Evolutionary conservation across 139 green algal species (phyloP).

Genomic region (Pseudopediastrum boryanum): DNA sequence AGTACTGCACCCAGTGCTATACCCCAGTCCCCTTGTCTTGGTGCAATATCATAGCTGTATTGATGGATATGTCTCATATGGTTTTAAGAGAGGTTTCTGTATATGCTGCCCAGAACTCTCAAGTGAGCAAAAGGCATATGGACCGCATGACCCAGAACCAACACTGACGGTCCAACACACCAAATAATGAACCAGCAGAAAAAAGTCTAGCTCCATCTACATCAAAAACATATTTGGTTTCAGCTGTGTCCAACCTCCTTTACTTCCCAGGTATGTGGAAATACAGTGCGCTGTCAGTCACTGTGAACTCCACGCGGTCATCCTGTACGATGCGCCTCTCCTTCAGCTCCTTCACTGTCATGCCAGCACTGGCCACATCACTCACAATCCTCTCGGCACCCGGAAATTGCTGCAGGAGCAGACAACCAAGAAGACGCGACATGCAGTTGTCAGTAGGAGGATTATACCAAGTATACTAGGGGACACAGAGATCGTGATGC

Average conservation of each 20-base stretch:
- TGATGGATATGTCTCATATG: no score
- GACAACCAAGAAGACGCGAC: neutral
- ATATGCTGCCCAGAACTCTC: neutral
- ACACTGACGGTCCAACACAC: neutral
- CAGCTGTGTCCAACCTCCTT: no score
- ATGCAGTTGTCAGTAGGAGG: neutral
- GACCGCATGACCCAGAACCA: neutral
- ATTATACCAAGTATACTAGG: neutral
- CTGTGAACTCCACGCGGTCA: slow-evolving; percentile 38
- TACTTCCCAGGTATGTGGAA: slow-evolving; percentile 7
- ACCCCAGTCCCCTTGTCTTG: no score
- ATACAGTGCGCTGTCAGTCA: slow-evolving; percentile 35
- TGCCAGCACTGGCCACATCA: slow-evolving; percentile 31
- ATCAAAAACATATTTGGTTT: no score
- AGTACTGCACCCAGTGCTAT: no score
- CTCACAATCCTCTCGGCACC: slow-evolving; percentile 54
- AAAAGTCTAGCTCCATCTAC: neutral
- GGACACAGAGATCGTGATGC: neutral
- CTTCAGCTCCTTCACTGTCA: slow-evolving; percentile 49
- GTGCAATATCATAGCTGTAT: no score
- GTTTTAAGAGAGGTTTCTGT: no score
- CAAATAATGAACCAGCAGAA: neutral
- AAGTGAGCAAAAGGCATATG: neutral
- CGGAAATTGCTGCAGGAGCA: slow-evolving; percentile 40
- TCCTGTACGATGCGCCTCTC: slow-evolving; percentile 54